A percentile compares a stretch with the other conserved stretches of the same genome.
Evolutionary conservation across 495 filamentous ascomycete species (phyloP).

Genomic region (Aspergillus avenaceus): DNA sequence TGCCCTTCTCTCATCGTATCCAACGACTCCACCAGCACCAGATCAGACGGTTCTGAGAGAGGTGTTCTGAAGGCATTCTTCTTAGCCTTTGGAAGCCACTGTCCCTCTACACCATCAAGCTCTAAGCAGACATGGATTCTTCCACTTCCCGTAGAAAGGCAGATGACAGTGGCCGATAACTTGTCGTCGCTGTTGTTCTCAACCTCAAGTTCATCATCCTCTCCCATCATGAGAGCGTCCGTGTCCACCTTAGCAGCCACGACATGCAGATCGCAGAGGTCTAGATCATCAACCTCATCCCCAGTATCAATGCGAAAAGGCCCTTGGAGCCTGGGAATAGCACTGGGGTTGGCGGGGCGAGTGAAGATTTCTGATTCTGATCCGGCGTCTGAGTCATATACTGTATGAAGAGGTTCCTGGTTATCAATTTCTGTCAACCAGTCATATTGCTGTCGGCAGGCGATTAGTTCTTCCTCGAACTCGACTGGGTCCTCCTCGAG

Average conservation of each 20-base stretch:
- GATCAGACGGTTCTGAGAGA: slow-evolving; percentile 36
- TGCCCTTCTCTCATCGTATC: slow-evolving; percentile 56
- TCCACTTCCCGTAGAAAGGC: slow-evolving; percentile 67
- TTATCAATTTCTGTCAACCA: slow-evolving; percentile 81
- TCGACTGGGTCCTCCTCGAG: slow-evolving; percentile 55
- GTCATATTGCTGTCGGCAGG: slow-evolving; percentile 62
- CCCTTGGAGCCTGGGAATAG: slow-evolving; percentile 76
- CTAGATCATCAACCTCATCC: slow-evolving; percentile 63
- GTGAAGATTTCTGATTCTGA: slow-evolving; percentile 64
- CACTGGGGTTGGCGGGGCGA: slow-evolving; percentile 65
- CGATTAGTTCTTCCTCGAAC: slow-evolving; percentile 45
- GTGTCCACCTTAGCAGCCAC: slow-evolving; percentile 49
- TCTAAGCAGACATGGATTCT: slow-evolving; percentile 76
- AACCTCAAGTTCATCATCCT: slow-evolving; percentile 42
- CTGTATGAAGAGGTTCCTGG: slow-evolving; percentile 55
- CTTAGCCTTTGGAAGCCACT: slow-evolving; percentile 71
- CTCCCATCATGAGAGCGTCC: slow-evolving; percentile 49
- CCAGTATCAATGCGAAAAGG: slow-evolving; percentile 70
- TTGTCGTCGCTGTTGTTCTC: slow-evolving; percentile 58
- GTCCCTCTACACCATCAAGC: slow-evolving; percentile 72
- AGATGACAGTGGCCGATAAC: slow-evolving; percentile 68
- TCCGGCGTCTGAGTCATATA: slow-evolving; percentile 21
- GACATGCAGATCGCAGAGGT: slow-evolving; percentile 60
- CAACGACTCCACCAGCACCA: slow-evolving; percentile 50
- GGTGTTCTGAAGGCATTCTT: slow-evolving; percentile 38